Base-by-base conservation (phyloP, 345 rosid genomes). In the Jatropha curcas region DNA sequence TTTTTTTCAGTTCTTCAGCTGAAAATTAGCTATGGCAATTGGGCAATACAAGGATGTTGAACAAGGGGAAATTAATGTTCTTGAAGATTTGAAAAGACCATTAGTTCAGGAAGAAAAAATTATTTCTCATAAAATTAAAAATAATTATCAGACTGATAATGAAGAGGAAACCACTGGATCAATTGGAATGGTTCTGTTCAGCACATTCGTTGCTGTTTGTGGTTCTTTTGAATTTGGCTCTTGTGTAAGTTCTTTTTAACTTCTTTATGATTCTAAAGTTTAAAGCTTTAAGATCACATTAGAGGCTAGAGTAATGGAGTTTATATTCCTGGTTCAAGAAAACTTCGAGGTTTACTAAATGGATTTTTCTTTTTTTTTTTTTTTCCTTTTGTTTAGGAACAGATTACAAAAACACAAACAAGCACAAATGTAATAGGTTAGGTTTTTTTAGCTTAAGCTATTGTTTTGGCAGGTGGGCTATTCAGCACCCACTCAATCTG, bases 151-250 rank as follows among this genome's bases (percentile, higher is more conserved):
- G 1, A 62, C 7, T 52, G 60, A 33, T 66, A 74, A 10, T 31
- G 53, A 51, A 45, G 77, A 67, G 33, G 78, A 70, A 25, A 73
- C 22, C 25, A 73, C 20, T 70, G 90, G 91, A 34, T 88, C 93
- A 13, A 63, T 84, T 31, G 67, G 72, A 30, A 90, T 90, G 96
- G 97, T 88, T 78, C 68, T 91, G 75, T 68, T 90, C 2, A 82
- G 92, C 84, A 91, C 98, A 73, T 84, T 82, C 66, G 94, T 93
- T 71, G 94, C 96, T 61, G 93, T 93, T 12, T 89, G 89, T 78
- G 97, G 96, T 66, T 91, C 98, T 58, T 91, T 93, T 68, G 94
- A 87, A 66, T 93, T 93, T 39, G 98, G 98, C 27, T 87, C 93
- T 46, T 93, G 98, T 79, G 98, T 93, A 85, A 89, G 98, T 87